Evolutionary conservation across 2,329 filamentous ascomycete species (phyloP).

Genomic region (Myriosclerotinia curreyana): DNA sequence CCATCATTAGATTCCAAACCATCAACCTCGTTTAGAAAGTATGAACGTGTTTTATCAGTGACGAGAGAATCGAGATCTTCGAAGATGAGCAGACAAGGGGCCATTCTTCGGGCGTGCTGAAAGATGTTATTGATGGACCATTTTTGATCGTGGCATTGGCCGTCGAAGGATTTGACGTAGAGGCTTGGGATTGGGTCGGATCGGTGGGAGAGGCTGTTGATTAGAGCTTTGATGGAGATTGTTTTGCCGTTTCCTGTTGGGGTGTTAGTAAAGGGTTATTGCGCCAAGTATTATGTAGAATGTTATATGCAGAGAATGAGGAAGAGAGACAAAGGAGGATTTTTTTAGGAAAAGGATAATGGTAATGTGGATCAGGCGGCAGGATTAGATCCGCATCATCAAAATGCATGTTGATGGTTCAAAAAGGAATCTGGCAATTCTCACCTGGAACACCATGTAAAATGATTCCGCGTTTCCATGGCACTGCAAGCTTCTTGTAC

Average conservation of each 20-base stretch:
- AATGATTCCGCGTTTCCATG: constrained; percentile 67
- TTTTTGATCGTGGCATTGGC: constrained; percentile 53
- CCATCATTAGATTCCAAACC: constrained; percentile 67
- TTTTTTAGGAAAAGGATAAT: no score
- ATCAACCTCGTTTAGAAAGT: constrained; percentile 72
- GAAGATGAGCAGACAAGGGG: constrained; percentile 69
- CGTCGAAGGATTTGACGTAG: constrained; percentile 55
- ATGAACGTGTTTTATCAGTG: constrained; percentile 56
- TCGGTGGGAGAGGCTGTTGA: constrained; percentile 57
- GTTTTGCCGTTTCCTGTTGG: constrained; percentile 62
- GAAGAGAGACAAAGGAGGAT: neutral
- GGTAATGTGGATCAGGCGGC: no score
- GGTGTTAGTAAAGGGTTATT: neutral
- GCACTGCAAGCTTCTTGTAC: constrained; percentile 60
- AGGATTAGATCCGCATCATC: no score
- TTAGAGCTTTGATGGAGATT: constrained; percentile 67
- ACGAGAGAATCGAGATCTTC: constrained; percentile 70
- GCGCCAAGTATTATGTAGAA: no score
- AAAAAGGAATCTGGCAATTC: neutral
- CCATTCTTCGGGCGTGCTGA: constrained; percentile 55
- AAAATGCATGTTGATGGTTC: no score
- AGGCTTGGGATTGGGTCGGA: constrained; percentile 54
- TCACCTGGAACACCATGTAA: constrained; percentile 56
- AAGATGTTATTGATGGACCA: constrained; percentile 54
- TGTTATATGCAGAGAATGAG: no score